Evolutionary conservation across 2,329 filamentous ascomycete genomes (phyloP), one percentile per base, ranked within the genome.

Genomic region (Epichloe gansuensis): DNA sequence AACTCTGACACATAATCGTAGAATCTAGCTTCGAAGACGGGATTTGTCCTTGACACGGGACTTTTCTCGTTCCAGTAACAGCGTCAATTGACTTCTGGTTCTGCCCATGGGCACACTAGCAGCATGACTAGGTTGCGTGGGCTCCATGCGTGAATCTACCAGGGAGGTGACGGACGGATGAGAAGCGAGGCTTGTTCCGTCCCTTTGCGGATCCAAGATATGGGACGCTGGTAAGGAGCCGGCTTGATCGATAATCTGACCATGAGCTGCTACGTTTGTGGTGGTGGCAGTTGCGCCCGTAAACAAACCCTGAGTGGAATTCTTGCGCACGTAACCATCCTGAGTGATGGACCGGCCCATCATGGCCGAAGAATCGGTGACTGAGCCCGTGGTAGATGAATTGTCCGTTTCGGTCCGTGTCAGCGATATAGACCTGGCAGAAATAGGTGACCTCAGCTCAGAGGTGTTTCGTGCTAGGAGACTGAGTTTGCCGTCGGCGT

Each of bases 11-110:
- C 31, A 31, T 31, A 31, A 1, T 31, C 31, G 31, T 28, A 11
- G n/a, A 11, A 11, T 8, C 15, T 60, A 67, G 54, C 55, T 60
- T 54, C 57, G 65, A 34, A 58, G 57, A 51, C 60, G 57, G 17
- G 58, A 42, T 50, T 64, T 63, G 17, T 65, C 64, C 17, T 59
- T 59, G 41, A 56, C 62, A 47, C 67, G 63, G 13, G 64, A 65
- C 58, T 73, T 76, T 56, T 78, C 77, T 38, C 75, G 73, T 58
- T 81, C 76, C 21, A 83, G 67, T 1, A 83, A 67, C 4, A 83
- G 65, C 9, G 75, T 76, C 31, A 83, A 67, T 61, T 83, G 78
- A 58, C 79, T 82, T 63, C 75, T 80, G n/a, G 78, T 77, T 53
- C 78, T 70, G n/a, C 71, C 77, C 48, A 82, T 66, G 4, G 75